Evolutionary conservation across 768 basidiomycete species (phyloP).

Genomic region (Psilocybe tampanensis): DNA sequence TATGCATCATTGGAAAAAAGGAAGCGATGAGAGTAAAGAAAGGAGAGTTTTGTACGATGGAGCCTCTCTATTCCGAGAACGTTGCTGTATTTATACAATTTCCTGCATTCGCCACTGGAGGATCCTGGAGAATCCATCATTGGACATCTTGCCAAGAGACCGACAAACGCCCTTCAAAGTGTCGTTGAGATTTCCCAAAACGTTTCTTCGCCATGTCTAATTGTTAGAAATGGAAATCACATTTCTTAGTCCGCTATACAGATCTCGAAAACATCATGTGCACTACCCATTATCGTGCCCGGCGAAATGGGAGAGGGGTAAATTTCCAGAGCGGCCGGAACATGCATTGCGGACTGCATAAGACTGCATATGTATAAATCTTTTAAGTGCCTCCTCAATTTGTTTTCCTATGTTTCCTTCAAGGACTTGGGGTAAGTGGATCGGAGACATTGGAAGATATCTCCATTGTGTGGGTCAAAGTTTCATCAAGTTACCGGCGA

Average conservation of each 20-base stretch:
- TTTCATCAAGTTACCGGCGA: slow-evolving; percentile 10
- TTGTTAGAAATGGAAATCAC: slow-evolving; percentile 26
- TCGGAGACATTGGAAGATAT: slow-evolving; percentile 11
- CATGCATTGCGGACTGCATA: slow-evolving; percentile 12
- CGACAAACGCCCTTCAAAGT: slow-evolving; percentile 3
- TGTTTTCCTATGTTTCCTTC: slow-evolving; percentile 4
- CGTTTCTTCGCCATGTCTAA: background rate
- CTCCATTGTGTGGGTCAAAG: slow-evolving; percentile 5
- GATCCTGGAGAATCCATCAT: background rate
- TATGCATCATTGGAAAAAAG: too few relatives aligned
- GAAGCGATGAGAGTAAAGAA: background rate
- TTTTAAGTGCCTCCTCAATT: background rate
- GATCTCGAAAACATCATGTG: slow-evolving; percentile 12
- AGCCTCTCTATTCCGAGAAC: background rate
- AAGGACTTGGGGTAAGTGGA: background rate
- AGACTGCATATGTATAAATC: background rate
- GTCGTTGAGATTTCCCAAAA: background rate
- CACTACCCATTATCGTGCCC: background rate
- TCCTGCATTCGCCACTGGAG: background rate
- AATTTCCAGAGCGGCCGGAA: slow-evolving; percentile 25
- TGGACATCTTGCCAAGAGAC: slow-evolving; percentile 1
- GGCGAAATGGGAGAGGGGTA: background rate
- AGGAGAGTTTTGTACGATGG: background rate
- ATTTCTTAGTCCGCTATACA: slow-evolving; percentile 25
- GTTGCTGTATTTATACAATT: slow-evolving; percentile 20